A percentile compares a stretch with the other conserved stretches of the same genome.
phyloP scores from a whole-genome alignment of 352 stramenopile species.

The Paralagenidium karlingii region DNA sequence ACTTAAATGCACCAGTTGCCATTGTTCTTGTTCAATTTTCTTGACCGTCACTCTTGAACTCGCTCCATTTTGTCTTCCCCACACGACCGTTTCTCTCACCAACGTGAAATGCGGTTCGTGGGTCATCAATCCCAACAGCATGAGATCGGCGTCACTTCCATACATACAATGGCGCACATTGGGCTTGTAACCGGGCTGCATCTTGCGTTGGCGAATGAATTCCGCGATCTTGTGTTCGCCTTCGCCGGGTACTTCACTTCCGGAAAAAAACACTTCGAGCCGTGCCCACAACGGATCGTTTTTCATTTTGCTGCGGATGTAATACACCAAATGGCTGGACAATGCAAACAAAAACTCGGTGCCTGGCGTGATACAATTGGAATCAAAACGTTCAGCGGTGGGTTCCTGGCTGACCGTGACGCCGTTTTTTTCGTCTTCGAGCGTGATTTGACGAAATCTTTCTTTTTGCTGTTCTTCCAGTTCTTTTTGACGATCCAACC shows the following conservation, averaged over 20 bases:
- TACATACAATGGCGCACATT: slow-evolving; percentile 98
- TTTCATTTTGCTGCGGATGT: slow-evolving; percentile 94
- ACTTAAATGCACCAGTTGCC: slow-evolving; percentile 95
- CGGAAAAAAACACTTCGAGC: slow-evolving; percentile 95
- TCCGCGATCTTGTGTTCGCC: slow-evolving; percentile 99
- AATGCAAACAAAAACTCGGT: slow-evolving; percentile 98
- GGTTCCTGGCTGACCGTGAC: slow-evolving; percentile 8
- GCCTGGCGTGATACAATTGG: slow-evolving; percentile 99
- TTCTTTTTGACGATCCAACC: slow-evolving; percentile 57
- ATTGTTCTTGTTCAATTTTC: slow-evolving; percentile 93
- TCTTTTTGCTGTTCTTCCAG: slow-evolving; percentile 58
- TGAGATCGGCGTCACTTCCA: slow-evolving; percentile 98
- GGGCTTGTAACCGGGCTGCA: slow-evolving; percentile 84
- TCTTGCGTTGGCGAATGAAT: slow-evolving; percentile 92
- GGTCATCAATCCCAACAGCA: slow-evolving; percentile 96
- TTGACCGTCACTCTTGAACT: slow-evolving; percentile 27
- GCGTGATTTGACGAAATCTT: slow-evolving; percentile 44
- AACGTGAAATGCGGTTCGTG: slow-evolving; percentile 98
- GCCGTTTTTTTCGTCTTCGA: slow-evolving; percentile 68
- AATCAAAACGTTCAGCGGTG: slow-evolving; percentile 90
- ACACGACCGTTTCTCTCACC: slow-evolving; percentile 96
- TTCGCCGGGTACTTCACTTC: slow-evolving; percentile 96
- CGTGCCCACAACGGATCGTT: slow-evolving; percentile 92
- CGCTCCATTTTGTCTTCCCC: slow-evolving; percentile 45
- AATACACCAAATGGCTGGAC: slow-evolving; percentile 81